Percentiles rank a stretch among this genome's conserved stretches.
These are phyloP conservation scores for Saccharomyces hybrid DNA, from an alignment of 1,139 yeast species.

Conservation along the genomic window DNA sequence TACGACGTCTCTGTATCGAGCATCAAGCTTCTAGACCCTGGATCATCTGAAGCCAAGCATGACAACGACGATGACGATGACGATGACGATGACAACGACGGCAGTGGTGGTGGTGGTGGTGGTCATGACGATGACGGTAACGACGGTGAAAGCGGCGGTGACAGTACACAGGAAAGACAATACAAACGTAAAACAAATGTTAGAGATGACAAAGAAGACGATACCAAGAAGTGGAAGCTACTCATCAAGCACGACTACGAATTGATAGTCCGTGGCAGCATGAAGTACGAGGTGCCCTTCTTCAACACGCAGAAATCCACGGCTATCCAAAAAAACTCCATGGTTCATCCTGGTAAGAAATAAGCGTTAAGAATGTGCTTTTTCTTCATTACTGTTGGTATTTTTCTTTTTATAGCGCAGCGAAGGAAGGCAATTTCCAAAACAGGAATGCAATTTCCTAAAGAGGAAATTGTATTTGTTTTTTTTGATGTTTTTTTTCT, in stretches of 20 bases:
- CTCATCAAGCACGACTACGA: slow-evolving; percentile 81
- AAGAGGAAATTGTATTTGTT: background rate
- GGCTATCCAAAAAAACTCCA: slow-evolving; percentile 50
- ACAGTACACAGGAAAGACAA: background rate
- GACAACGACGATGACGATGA: slow-evolving; percentile 13
- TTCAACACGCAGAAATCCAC: slow-evolving; percentile 47
- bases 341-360: slow-evolving; percentile 11
- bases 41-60: slow-evolving; percentile 42
- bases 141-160: too few species aligned
- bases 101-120: background rate
- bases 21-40: slow-evolving; percentile 68
- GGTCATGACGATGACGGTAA: background rate
- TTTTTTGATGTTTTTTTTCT: background rate
- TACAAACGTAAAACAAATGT: background rate
- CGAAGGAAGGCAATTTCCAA: background rate
- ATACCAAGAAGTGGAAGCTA: slow-evolving; percentile 57
- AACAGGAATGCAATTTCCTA: background rate
- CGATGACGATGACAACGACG: slow-evolving; percentile 9
- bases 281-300: slow-evolving; percentile 70
- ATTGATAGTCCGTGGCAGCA: slow-evolving; percentile 71
- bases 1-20: slow-evolving; percentile 54
- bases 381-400: background rate
- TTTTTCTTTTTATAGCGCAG: background rate
- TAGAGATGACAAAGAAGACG: slow-evolving; percentile 34
- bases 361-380: background rate